Conservation (phyloP, 2,329 filamentous ascomycete species). For the Colletotrichum sp. region DNA sequence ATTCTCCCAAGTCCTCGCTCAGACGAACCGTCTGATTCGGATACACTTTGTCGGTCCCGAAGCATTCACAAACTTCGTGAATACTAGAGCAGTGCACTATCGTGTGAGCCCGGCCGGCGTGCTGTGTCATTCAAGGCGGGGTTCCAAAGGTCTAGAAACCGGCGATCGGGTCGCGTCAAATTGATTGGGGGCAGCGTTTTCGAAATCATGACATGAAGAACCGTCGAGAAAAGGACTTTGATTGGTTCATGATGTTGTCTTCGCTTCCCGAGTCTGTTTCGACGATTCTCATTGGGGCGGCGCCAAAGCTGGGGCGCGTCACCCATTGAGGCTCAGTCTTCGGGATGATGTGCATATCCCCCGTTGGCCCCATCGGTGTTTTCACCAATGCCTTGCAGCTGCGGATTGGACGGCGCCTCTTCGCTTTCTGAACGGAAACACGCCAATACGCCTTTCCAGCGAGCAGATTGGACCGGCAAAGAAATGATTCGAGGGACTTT, state of each 20-base stretch:
- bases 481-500: not conserved
- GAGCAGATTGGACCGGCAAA: not conserved
- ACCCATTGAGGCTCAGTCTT: constrained; percentile 18
- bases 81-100: not conserved
- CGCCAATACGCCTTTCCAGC: not conserved
- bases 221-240: not conserved
- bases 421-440: not conserved
- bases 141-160: not conserved
- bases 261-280: not conserved
- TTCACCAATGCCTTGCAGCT: not conserved
- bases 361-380: not conserved
- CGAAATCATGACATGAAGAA: not conserved
- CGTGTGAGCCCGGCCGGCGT: not conserved
- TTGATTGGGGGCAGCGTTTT: not conserved
- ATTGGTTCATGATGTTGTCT: not conserved
- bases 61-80: not conserved
- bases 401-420: not conserved
- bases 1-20: not conserved
- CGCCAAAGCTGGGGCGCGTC: not conserved
- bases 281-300: constrained; percentile 1
- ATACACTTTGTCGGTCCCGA: not conserved
- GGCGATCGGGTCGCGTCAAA: not conserved
- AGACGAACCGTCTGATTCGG: not conserved
- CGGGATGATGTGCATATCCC: constrained; percentile 20
- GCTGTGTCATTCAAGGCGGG: not conserved